phyloP scores from a whole-genome alignment of 805 yeast species.

The Maudiozyma barnettii region DNA sequence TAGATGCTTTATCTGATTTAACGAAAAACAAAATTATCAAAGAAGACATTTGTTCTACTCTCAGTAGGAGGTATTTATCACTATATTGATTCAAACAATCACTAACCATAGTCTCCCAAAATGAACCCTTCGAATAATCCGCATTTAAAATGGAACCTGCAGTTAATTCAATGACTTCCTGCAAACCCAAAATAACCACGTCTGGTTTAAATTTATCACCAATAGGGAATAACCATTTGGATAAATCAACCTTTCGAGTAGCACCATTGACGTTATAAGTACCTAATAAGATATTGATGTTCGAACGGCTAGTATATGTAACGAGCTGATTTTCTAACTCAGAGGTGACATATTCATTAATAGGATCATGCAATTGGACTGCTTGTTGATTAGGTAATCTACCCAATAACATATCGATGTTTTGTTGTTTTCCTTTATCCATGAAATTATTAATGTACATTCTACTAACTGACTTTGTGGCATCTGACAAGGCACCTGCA shows the following conservation, averaged over 20 bases:
- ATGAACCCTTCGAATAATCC: constrained; percentile 64
- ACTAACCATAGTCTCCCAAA: constrained; percentile 68
- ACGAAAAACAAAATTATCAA: constrained; percentile 57
- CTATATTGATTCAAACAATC: constrained; percentile 48
- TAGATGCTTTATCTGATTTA: constrained; percentile 35
- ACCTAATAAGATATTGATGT: constrained; percentile 64
- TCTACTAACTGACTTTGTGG: constrained; percentile 89
- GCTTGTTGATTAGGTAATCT: constrained; percentile 59
- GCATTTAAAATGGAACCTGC: constrained; percentile 85
- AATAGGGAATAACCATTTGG: constrained; percentile 75
- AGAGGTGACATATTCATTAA: constrained; percentile 70
- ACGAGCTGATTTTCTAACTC: constrained; percentile 37
- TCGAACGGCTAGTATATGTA: constrained; percentile 50
- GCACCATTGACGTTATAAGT: constrained; percentile 84
- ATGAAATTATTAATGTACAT: constrained; percentile 93
- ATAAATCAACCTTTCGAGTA: constrained; percentile 45
- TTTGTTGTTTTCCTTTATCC: constrained; percentile 83
- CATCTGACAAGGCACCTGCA: constrained; percentile 96
- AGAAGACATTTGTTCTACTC: constrained; percentile 72
- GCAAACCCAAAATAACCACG: constrained; percentile 81
- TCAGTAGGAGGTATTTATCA: constrained; percentile 50
- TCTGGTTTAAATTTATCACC: constrained; percentile 54
- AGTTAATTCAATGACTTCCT: constrained; percentile 86
- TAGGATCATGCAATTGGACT: constrained; percentile 79
- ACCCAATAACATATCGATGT: constrained; percentile 81